Percentiles rank a stretch among this genome's conserved stretches.
phyloP scores from a whole-genome alignment of 805 yeast species.

The Saturnispora gosingensis region DNA sequence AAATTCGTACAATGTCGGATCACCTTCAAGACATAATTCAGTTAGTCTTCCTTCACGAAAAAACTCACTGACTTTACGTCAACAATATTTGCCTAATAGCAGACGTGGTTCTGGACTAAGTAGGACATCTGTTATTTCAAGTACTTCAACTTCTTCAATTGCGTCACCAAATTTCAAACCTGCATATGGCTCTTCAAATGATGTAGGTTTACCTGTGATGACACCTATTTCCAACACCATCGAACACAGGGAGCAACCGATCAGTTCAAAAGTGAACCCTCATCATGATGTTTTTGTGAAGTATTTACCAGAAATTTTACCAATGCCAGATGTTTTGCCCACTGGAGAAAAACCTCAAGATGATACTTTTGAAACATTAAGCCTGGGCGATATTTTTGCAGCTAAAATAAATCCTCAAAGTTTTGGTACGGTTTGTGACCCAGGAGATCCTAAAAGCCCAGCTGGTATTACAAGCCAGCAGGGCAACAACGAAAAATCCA shows the following conservation, averaged over 20 bases:
- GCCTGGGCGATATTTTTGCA: neutral
- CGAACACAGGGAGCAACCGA: neutral
- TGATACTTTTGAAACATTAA: neutral
- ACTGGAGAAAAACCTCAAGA: slow-evolving; percentile 17
- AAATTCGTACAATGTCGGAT: slow-evolving; percentile 14
- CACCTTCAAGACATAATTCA: slow-evolving; percentile 10
- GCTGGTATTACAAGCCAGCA: neutral
- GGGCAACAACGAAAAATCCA: neutral
- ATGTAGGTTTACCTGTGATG: neutral
- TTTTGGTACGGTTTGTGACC: neutral
- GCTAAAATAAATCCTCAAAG: neutral
- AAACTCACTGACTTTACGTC: slow-evolving; percentile 10
- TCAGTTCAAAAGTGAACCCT: neutral
- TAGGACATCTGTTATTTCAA: slow-evolving; percentile 6
- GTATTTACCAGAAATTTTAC: slow-evolving; percentile 44
- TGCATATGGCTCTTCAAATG: neutral
- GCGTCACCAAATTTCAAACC: neutral
- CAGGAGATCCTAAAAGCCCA: neutral
- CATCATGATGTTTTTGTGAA: slow-evolving; percentile 7
- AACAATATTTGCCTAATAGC: slow-evolving; percentile 9
- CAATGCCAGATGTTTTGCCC: slow-evolving; percentile 35
- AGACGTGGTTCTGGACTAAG: slow-evolving; percentile 17
- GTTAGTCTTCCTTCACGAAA: slow-evolving; percentile 12
- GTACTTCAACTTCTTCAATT: neutral
- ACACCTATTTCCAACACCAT: neutral